A percentile compares a stretch with the other conserved stretches of the same genome.
Conservation (phyloP, 805 yeast genomes). For the Lipomyces yamadae region DNA sequence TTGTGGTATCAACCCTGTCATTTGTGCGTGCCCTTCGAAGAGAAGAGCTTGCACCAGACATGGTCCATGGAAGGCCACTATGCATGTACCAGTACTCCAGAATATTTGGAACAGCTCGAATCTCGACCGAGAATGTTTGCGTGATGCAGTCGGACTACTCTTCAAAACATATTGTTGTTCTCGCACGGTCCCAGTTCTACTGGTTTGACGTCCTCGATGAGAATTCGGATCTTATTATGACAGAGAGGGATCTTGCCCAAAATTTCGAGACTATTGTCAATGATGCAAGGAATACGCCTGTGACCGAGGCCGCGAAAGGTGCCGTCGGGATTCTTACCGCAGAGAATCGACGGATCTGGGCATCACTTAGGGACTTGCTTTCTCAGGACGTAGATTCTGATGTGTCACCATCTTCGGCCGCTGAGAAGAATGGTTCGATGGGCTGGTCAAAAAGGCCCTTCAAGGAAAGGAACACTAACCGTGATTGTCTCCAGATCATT, state of each 20-base stretch:
- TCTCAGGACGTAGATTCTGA: slow-evolving; percentile 47
- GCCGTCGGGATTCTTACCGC: slow-evolving; percentile 91
- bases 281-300: slow-evolving; percentile 62
- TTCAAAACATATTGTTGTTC: slow-evolving; percentile 79
- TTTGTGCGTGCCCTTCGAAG: slow-evolving; percentile 79
- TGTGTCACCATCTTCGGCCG: background rate
- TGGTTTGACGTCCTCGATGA: slow-evolving; percentile 92
- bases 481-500: slow-evolving; percentile 71
- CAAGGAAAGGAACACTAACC: slow-evolving; percentile 52
- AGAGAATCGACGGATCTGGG: slow-evolving; percentile 88
- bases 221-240: slow-evolving; percentile 69
- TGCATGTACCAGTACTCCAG: slow-evolving; percentile 93
- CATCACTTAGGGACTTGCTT: slow-evolving; percentile 64
- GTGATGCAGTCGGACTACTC: slow-evolving; percentile 78
- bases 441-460: background rate
- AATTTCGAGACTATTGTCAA: slow-evolving; percentile 76
- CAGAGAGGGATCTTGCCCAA: slow-evolving; percentile 73
- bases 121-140: slow-evolving; percentile 83
- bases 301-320: slow-evolving; percentile 67
- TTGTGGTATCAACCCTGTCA: slow-evolving; percentile 75
- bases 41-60: slow-evolving; percentile 74
- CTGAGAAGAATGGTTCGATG: background rate
- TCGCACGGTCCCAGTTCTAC: slow-evolving; percentile 85
- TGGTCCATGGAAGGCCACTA: slow-evolving; percentile 65
- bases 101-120: slow-evolving; percentile 84